Evolutionary conservation across 2,329 filamentous ascomycete genomes (phyloP).

Genomic region (Xylaria sp.): DNA sequence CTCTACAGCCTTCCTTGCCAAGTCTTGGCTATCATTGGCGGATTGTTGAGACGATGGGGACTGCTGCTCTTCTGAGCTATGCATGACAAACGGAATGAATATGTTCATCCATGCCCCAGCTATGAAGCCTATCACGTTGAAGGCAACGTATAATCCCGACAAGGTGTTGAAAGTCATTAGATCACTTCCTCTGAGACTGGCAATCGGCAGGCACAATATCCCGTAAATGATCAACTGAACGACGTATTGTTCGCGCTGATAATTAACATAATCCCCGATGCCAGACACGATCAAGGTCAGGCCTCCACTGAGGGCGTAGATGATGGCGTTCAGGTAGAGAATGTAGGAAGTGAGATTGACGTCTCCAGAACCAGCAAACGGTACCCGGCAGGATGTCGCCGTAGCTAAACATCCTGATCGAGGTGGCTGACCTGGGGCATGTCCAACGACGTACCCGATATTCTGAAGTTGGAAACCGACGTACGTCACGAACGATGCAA

Average conservation of each 20-base stretch:
- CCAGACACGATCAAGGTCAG: conserved; percentile 20
- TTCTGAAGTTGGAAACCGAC: conserved; percentile 25
- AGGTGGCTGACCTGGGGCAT: conserved; percentile 4
- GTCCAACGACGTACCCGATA: conserved; percentile 22
- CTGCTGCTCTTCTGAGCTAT: neutral
- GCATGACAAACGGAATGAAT: conserved; percentile 29
- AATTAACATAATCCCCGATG: conserved; percentile 22
- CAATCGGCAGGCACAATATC: conserved; percentile 20
- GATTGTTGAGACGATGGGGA: neutral
- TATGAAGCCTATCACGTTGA: conserved; percentile 23
- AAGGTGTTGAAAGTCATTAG: conserved; percentile 24
- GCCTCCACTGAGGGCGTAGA: conserved; percentile 23
- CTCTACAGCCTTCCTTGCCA: conserved; percentile 6
- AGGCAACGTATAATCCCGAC: conserved; percentile 21
- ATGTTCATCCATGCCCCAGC: conserved; percentile 28
- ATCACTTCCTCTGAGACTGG: conserved; percentile 11
- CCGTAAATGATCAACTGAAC: conserved; percentile 24
- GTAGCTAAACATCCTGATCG: conserved; percentile 18
- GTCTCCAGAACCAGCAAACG: conserved; percentile 23
- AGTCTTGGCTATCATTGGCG: neutral
- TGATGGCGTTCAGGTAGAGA: conserved; percentile 27
- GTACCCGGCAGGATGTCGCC: conserved; percentile 29
- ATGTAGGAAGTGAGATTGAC: conserved; percentile 31
- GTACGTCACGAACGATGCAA: conserved; percentile 22
- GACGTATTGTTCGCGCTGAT: conserved; percentile 23